phyloP scores from a whole-genome alignment of 495 filamentous ascomycete genomes.

The Penicillium malachiteum region DNA sequence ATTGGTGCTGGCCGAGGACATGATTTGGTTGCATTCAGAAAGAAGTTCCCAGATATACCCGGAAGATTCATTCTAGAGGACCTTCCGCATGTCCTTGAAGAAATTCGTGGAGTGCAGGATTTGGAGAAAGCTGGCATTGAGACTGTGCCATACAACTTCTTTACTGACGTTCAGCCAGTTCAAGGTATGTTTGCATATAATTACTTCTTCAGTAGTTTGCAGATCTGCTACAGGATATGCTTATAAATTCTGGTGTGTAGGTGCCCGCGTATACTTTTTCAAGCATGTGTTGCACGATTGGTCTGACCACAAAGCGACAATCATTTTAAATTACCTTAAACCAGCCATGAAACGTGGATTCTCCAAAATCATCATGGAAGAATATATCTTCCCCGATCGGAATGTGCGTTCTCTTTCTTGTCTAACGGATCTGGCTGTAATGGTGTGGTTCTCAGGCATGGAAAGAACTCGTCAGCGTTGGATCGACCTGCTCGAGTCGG shows the following conservation, averaged over 20 bases:
- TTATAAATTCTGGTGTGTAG: too few species aligned
- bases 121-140: too few species aligned
- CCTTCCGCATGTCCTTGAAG: constrained; percentile 36
- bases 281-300: constrained; percentile 50
- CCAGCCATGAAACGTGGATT: constrained; percentile 8
- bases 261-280: constrained; percentile 44
- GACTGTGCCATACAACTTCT: too few species aligned
- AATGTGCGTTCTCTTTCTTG: constrained; percentile 8
- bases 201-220: too few species aligned
- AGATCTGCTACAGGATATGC: too few species aligned
- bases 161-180: too few species aligned
- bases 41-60: constrained; percentile 15
- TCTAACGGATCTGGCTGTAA: constrained; percentile 40
- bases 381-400: constrained; percentile 32
- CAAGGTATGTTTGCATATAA: too few species aligned
- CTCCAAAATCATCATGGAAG: constrained; percentile 38
- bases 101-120: neutral
- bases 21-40: constrained; percentile 37
- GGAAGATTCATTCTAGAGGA: constrained; percentile 48
- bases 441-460: constrained; percentile 34
- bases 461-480: constrained; percentile 45
- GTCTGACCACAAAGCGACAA: constrained; percentile 38
- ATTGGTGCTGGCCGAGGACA: constrained; percentile 49
- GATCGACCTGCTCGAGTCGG: constrained; percentile 32
- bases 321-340: constrained; percentile 36